Evolutionary conservation across 78 protist genomes (phyloP), one percentile per base, ranked within the genome.

Genomic region (Salpingoeca rosetta): DNA sequence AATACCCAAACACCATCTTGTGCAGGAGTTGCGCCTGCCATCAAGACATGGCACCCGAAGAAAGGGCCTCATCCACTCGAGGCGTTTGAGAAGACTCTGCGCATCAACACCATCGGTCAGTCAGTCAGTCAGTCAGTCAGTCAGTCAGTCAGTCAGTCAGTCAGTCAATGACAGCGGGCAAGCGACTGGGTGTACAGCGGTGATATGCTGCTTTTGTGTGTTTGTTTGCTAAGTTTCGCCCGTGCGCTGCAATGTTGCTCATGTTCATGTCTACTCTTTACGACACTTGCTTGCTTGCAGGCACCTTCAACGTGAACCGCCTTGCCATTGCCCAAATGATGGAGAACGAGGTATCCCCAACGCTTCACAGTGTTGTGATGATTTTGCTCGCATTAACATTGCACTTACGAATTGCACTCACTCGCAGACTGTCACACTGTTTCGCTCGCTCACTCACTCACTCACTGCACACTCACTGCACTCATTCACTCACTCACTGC

Each of bases 251-350:
- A 7, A 51, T 51, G 65, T 17, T 17, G 65, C 65, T 22, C 65
- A 51, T 17, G 65, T 22, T 7, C 65, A 51, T 7, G 17, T 51
- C 31, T 7, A 17, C 31, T 51, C 65, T 17, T 17, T 51, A 7
- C 7, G 7, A 17, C 65, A 17, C 17, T 51, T 17, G 7, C 31
- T 51, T 27, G 76, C 35, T 11, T 91, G 90, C 26, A 86, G 97
- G 97, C 28, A 85, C 95, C 35, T 95, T 93, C 83, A 91, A 92
- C 83, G 92, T 91, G 3, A 38, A 88, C 74, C 83, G 95, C 44
- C 79, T 91, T 35, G 82, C 84, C 0, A 94, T 93, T 25, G 91
- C 44, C 57, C 75, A 57, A 25, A 95, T 93, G 90, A 80, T 86
- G 36, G 44, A 83, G 80, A 92, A 91, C 45, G 89, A 72, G 82